Percentiles rank a stretch among this genome's conserved stretches.
phyloP scores from a whole-genome alignment of 2,329 filamentous ascomycete genomes.

The Aureobasidium sp. region DNA sequence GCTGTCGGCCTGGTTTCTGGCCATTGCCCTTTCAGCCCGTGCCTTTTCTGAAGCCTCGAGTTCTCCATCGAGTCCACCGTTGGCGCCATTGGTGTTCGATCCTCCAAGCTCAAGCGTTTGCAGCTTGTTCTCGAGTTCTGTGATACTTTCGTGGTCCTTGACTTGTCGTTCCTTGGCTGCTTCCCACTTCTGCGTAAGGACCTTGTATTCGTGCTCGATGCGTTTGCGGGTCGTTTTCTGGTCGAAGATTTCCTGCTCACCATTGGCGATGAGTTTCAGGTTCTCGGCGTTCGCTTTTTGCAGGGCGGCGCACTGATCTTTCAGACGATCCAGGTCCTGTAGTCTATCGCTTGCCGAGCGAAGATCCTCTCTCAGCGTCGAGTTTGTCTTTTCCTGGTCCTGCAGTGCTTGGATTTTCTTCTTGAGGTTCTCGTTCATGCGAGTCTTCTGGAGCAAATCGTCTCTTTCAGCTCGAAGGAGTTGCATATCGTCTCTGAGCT shows the following conservation, averaged over 20 bases:
- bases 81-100: constrained; percentile 6
- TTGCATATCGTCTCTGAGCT: constrained; percentile 46
- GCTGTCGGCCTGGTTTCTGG: constrained; percentile 1
- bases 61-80: constrained; percentile 35
- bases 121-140: constrained; percentile 41
- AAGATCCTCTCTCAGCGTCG: constrained; percentile 39
- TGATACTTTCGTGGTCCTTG: constrained; percentile 41
- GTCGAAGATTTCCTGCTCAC: constrained; percentile 47
- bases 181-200: constrained; percentile 41
- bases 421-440: constrained; percentile 47
- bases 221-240: constrained; percentile 42
- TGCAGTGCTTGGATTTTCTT: constrained; percentile 47
- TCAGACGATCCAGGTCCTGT: constrained; percentile 38
- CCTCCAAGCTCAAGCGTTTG: constrained; percentile 35
- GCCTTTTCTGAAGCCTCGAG: constrained; percentile 29
- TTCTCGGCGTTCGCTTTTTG: constrained; percentile 48
- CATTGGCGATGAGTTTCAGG: constrained; percentile 42
- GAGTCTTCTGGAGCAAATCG: constrained; percentile 42
- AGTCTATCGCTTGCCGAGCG: constrained; percentile 38
- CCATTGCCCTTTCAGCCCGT: constrained; percentile 18
- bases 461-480: constrained; percentile 43
- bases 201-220: constrained; percentile 42
- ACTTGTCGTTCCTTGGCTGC: constrained; percentile 42
- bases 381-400: constrained; percentile 40
- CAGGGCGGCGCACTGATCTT: constrained; percentile 38